phyloP scores from a whole-genome alignment of 305 asterid species.

The Rubia balearica region DNA sequence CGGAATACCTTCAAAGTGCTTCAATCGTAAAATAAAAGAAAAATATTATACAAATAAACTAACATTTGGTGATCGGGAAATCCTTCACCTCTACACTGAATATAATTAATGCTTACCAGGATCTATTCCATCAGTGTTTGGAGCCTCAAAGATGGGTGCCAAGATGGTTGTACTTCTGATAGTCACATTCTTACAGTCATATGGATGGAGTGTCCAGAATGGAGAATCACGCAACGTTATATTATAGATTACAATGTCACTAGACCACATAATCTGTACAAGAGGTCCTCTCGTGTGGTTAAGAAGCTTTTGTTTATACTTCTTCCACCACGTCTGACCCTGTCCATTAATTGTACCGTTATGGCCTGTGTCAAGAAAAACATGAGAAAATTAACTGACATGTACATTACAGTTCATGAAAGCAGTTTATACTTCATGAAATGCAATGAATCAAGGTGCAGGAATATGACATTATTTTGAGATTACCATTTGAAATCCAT shows the following conservation, averaged over 20 bases:
- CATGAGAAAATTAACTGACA: constrained; percentile 5
- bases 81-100: neutral
- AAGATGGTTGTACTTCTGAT: constrained; percentile 54
- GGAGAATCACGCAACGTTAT: constrained; percentile 83
- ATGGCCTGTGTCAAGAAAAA: constrained; percentile 46
- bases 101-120: constrained; percentile 44
- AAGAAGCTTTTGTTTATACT: constrained; percentile 61
- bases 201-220: constrained; percentile 92
- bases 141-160: constrained; percentile 73
- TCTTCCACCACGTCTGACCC: constrained; percentile 93
- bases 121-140: constrained; percentile 88
- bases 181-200: constrained; percentile 75
- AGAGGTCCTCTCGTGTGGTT: constrained; percentile 92
- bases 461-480: neutral
- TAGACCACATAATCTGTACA: constrained; percentile 89
- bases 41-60: neutral
- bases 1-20: neutral
- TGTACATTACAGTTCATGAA: neutral
- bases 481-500: neutral
- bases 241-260: constrained; percentile 60
- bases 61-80: neutral
- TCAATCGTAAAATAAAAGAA: neutral
- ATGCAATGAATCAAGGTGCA: neutral
- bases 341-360: constrained; percentile 91
- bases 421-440: neutral